Evolutionary conservation across 805 yeast species (phyloP).

Genomic region (Saccharomycopsis sp.): DNA sequence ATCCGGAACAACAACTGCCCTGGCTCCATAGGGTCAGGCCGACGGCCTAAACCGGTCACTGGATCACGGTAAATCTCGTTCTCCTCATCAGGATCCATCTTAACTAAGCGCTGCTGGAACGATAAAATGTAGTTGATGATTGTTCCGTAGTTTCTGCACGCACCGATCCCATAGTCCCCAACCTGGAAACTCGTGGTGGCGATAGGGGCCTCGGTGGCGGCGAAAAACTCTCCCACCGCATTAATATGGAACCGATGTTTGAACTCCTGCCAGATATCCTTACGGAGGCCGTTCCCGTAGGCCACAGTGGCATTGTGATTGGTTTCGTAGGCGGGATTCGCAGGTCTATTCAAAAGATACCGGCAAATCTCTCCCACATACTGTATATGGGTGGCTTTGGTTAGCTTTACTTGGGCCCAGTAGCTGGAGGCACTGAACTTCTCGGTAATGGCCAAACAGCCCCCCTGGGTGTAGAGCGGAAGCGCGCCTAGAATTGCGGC

Average conservation of each 20-base stretch:
- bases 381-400: constrained; percentile 74
- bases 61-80: constrained; percentile 65
- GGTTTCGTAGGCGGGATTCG: constrained; percentile 55
- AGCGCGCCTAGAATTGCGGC: constrained; percentile 83
- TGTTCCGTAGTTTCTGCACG: constrained; percentile 75
- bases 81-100: constrained; percentile 77
- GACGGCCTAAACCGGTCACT: constrained; percentile 51
- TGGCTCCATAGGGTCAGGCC: constrained; percentile 55
- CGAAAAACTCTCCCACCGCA: constrained; percentile 85
- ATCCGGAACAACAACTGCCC: constrained; percentile 85
- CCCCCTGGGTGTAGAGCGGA: constrained; percentile 62
- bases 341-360: constrained; percentile 62
- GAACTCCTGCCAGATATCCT: constrained; percentile 81
- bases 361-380: constrained; percentile 95
- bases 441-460: constrained; percentile 67
- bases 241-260: constrained; percentile 68
- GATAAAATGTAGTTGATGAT: constrained; percentile 46
- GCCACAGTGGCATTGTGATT: constrained; percentile 62
- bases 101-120: constrained; percentile 53
- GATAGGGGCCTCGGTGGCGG: constrained; percentile 88
- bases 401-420: constrained; percentile 80
- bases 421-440: constrained; percentile 79
- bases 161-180: constrained; percentile 80
- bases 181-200: constrained; percentile 76
- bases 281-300: constrained; percentile 84